Evolutionary conservation across 257 asterid genomes (phyloP).

Genomic region (Paulownia fortunei): DNA sequence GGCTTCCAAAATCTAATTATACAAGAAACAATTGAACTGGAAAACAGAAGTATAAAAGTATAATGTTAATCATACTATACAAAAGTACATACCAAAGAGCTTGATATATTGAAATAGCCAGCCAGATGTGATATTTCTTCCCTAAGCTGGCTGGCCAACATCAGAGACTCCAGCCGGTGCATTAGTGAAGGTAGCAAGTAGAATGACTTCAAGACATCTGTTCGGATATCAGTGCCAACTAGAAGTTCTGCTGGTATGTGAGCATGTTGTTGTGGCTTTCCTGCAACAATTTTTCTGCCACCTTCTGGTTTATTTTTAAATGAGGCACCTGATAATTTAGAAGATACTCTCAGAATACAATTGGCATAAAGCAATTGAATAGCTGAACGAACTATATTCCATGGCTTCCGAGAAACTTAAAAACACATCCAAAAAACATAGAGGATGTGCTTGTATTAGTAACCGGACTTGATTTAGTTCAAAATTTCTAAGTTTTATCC

Average conservation of each 20-base stretch:
- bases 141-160: constrained; percentile 93
- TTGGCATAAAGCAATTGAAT: constrained; percentile 1
- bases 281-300: constrained; percentile 29
- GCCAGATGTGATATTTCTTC: constrained; percentile 60
- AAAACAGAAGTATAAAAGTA: constrained; percentile 10
- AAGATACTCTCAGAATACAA: constrained; percentile 21
- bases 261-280: constrained; percentile 66
- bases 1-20: constrained; percentile 83
- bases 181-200: constrained; percentile 94
- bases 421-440: neutral
- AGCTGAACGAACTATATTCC: neutral
- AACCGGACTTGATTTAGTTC: too few relatives aligned
- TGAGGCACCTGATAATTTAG: constrained; percentile 42
- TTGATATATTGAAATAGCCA: constrained; percentile 54
- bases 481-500: too few relatives aligned
- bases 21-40: constrained; percentile 28
- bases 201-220: constrained; percentile 68
- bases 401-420: neutral
- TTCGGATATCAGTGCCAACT: constrained; percentile 58
- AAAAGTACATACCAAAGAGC: constrained; percentile 68
- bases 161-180: constrained; percentile 88
- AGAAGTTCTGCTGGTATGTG: constrained; percentile 93
- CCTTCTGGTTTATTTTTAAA: constrained; percentile 38
- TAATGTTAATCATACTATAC: neutral
- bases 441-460: neutral